Base-by-base conservation (phyloP, 2,329 filamentous ascomycete genomes). In the Venturia aucupariae region DNA sequence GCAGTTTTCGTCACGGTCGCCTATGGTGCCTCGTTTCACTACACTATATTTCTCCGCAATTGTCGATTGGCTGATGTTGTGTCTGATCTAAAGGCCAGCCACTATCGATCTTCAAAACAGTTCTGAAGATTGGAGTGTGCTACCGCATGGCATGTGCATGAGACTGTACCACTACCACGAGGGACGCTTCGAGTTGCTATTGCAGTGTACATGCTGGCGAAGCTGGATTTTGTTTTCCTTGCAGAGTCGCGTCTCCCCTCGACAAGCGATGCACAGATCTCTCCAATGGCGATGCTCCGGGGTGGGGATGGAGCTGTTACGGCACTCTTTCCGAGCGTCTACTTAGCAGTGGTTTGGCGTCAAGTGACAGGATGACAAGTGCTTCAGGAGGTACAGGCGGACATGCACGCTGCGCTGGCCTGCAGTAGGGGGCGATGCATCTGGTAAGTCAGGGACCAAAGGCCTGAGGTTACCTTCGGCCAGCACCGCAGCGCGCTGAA, bases 291-390 rank as follows among this genome's bases (percentile, higher is more conserved):
- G 51, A 57, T 57, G 51, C 51, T 19, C 17, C 15, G 27, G 27
- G 27, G 7, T n/a, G 27, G n/a, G 30, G 27, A 57, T 35, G 2
- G 51, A 57, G 17, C 35, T 24, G 27, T 32, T 30, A n/a, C 17
- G 51, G 51, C 51, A 57, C 27, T 57, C 51, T 57, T 57, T 35
- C 51, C 51, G 30, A 57, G 19, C 51, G 51, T 35, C 8, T 35
- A 10, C 15, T 35, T 30, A n/a, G 35, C 48, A 57, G 35, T n/a
- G 51, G 51, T 57, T 57, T 30, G 51, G 51, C 51, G 51, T 57
- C 51, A 35, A 57, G 51, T 38, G 51, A 35, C 24, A 32, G 35
- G 13, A 55, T 55, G 51, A 35, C 30, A 35, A 57, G 51, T 57
- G 27, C 51, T n/a, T 57, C 30, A 30, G 51, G 30, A 35, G 13